Evolutionary conservation across 2,329 filamentous ascomycete species (phyloP), one percentile per base, ranked within the genome.

Genomic region (Epichloe festucae): DNA sequence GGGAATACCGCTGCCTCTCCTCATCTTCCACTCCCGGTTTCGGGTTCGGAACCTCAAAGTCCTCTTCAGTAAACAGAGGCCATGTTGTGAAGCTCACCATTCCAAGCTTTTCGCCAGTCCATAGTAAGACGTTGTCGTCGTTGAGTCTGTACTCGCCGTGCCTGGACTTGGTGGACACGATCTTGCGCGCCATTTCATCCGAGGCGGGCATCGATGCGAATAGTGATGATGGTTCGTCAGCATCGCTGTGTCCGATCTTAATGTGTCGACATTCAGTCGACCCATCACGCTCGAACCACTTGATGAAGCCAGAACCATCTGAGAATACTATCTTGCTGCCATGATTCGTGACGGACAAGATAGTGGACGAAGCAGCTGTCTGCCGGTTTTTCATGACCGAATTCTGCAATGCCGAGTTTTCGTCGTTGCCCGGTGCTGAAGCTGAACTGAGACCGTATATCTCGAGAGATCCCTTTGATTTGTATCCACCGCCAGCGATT

Each of bases 221-320:
- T 27, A 78, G 68, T 10, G 74, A 78, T 8, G 67, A 64, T 8
- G 70, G 68, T 43, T 70, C 69, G 27, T 68, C 63, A 46, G 66
- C 60, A 54, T 78, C 73, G 59, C 75, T 77, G 53, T 79, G 72
- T 2, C 80, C 78, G 31, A 84, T 75, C 57, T 70, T 74, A 55
- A 74, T 69, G 55, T 70, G 67, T 48, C 79, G 71, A 42, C 77
- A 75, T 57, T 82, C 78, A 5, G 78, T 82, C 54, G 75, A 73
- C 0, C 87, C 89, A 61, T 96, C 89, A 38, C 90, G 76, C 67
- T 97, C 91, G 44, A 94, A 81, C 90, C 91, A 97, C 64, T 89
- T 91, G 56, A 97, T 67, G 48, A 84, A 81, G 0, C 91, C 91
- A 23, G 88, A 81, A 1, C 86, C 86, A 61, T 97, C 91, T 2